Evolutionary conservation across 495 filamentous ascomycete species (phyloP).

Genomic region (Ramalina peruviana): DNA sequence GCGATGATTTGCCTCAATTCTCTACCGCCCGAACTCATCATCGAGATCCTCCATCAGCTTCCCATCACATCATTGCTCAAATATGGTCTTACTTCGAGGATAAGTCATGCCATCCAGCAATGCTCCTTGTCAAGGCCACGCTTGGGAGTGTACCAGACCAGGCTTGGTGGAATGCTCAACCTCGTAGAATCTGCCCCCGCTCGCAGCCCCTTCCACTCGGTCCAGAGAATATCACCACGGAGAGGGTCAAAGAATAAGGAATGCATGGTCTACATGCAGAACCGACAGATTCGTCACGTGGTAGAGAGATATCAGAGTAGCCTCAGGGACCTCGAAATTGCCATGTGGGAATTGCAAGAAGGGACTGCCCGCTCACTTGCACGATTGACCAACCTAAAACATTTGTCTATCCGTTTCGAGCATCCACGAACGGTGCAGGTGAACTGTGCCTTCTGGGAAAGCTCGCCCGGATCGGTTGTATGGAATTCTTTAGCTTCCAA

Average conservation of each 20-base stretch:
- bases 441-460: slow-evolving; percentile 18
- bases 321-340: slow-evolving; percentile 18
- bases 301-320: slow-evolving; percentile 12
- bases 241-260: slow-evolving; percentile 1
- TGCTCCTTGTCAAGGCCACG: slow-evolving; percentile 19
- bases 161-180: slow-evolving; percentile 20
- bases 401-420: slow-evolving; percentile 19
- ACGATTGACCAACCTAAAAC: slow-evolving; percentile 1
- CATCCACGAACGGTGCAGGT: slow-evolving; percentile 24
- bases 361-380: not conserved
- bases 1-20: not conserved
- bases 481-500: slow-evolving; percentile 22
- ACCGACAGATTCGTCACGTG: not conserved
- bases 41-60: slow-evolving; percentile 24
- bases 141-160: slow-evolving; percentile 24
- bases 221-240: slow-evolving; percentile 6
- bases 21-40: slow-evolving; percentile 23
- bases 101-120: slow-evolving; percentile 19
- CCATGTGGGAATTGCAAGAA: slow-evolving; percentile 8
- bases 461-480: slow-evolving; percentile 19
- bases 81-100: slow-evolving; percentile 24
- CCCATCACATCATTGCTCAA: slow-evolving; percentile 20
- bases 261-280: slow-evolving; percentile 5
- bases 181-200: slow-evolving; percentile 18
- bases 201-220: slow-evolving; percentile 2